Base-by-base conservation (phyloP, 2,329 filamentous ascomycete genomes). In the Cadophora sp. region DNA sequence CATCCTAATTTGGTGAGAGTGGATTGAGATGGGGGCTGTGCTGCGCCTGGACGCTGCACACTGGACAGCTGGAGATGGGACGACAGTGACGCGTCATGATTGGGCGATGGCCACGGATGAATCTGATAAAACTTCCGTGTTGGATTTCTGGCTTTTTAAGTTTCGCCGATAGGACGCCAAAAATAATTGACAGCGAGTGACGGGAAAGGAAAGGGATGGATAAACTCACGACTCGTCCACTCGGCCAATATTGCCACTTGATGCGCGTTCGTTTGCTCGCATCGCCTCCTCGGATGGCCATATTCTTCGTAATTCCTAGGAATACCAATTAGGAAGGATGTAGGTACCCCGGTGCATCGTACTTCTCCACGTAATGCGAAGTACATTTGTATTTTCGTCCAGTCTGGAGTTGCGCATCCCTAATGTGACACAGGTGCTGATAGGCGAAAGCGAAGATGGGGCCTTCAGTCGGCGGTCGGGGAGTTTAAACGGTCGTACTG, bases 161-260 rank as follows among this genome's bases (percentile, higher is more conserved):
- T 58, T 58, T 16, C 55, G 55, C 55, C 55, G 55, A 58, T 43
- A 58, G 36, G 55, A 43, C 55, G 55, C 33, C 55, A 58, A 43
- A 16, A 24, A n/a, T n/a, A 53, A 27, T 27, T 53, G 50, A 51
- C 36, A 24, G 27, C 6, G 27, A 30, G 27, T 30, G 27, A 30
- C 27, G 27, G 27, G 6, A 30, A 30, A 6, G 27, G 27, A 30
- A 30, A 6, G 27, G 27, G 6, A 30, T 4, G 27, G 27, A 30
- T 30, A 30, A 30, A 30, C 27, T 30, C 27, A 30, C 27, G 27
- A 30, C 27, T 30, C 27, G 27, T 30, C 27, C 27, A 4, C 27
- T 30, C 6, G 27, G 27, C 4, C 27, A 30, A 30, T 30, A 6
- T 30, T 30, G 36, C 36, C 36, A 13, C 36, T 9, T 9, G 11